Base-by-base conservation (phyloP, 73 alveolate species). In the Paramecium bursaria region DNA sequence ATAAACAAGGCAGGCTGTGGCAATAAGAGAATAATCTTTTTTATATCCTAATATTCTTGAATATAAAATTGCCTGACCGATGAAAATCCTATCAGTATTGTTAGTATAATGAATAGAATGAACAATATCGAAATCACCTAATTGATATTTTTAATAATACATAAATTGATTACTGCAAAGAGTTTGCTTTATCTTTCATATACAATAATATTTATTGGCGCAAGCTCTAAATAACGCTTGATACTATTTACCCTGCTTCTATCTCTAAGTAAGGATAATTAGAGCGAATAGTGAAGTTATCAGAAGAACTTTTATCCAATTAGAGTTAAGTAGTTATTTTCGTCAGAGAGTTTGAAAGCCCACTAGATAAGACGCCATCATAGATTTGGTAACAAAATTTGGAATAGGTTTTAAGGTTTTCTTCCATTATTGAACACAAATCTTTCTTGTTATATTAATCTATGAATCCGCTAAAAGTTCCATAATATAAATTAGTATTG, bases 1-100 rank as follows among this genome's bases (percentile, higher is more conserved):
- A 51, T 51, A 51, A 51, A 51, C 27, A 51, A 51, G 23, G 74
- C 74, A 21, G 74, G 46, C 74, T 51, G 27, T 51, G 74, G 74
- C 27, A 51, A 51, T 7, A 51, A 51, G 74, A 51, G 23, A 11
- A 22, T 51, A 25, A 51, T 0, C 27, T 51, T 51, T 11, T 51
- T 51, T 2, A 51, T 51, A 7, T 51, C 27, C 27, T 51, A 4
- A 51, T 11, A 51, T 51, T 51, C 74, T 0, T 21, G 23, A 4
- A 51, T 1, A 51, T 51, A 51, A 21, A 25, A 22, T 10, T 2
- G 23, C 15, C 74, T 19, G n/a, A 51, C 74, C 23, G 27, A 51
- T 4, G 27, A 21, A 3, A 51, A 0, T 11, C 23, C 7, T 0
- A 51, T 26, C 11, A 2, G 7, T 19, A 51, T 51, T 13, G 23